Evolutionary conservation across 1,284 basidiomycete species (phyloP), one percentile per base, ranked within the genome.

Genomic region (Fomitopsis palustris): DNA sequence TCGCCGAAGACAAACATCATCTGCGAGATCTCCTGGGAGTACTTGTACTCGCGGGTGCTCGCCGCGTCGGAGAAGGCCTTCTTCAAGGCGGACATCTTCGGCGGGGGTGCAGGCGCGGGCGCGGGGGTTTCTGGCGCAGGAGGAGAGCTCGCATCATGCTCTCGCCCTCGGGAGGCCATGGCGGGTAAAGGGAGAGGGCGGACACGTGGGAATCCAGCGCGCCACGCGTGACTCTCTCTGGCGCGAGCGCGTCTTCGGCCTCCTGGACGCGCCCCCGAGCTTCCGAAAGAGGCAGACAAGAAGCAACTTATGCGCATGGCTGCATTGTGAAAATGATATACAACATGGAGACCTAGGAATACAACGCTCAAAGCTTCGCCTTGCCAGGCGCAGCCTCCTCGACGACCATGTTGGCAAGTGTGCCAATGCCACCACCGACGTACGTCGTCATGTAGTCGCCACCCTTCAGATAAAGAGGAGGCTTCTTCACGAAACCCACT

Each of bases 1-100:
- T 96, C 95, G 4, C 94, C 95, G 72, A 97, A 97, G 47, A 98
- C 96, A 70, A 96, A 98, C 89, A 97, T 95, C 90, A 92, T 93
- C 71, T 92, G 92, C 2, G 90, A 85, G 31, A 95, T 94, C 72
- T 95, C 92, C 62, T 85, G 85, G 7, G 83, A 81, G 73, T 93
- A 90, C 65, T 85, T 86, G 77, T 88, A 88, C 62, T 88, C 87
- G 56, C 76, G 64, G 60, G 65, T 61, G 0, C 54, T 58, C 3
- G 64, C 47, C 14, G 62, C 59, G 3, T 70, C 68, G 1, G 62
- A 33, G 8, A 53, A 54, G 10, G 61, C 35, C 56, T 65, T 67
- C 62, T 69, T 70, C 10, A 59, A 23, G n/a, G 64, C 33, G 3
- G 66, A 62, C 63, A 65, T 65, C 52, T 56, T 35, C 31, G 25